Conservation (phyloP, 23 red algal species). For the Agarophyton chilense region DNA sequence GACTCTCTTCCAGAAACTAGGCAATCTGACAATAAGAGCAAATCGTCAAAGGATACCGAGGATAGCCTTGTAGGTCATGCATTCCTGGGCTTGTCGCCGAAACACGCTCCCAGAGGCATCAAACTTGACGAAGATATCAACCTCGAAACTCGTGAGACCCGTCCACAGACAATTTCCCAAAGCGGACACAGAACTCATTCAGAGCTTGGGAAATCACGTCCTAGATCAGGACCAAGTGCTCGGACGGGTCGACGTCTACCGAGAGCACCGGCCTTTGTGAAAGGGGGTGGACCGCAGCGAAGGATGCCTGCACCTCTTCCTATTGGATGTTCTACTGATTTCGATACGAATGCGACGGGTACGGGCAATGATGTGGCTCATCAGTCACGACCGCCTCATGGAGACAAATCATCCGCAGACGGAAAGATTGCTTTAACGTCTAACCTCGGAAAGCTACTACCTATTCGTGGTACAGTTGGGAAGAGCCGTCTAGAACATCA, state of each 20-base stretch:
- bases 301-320: slow-evolving; percentile 38
- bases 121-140: slow-evolving; percentile 44
- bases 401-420: background rate
- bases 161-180: background rate
- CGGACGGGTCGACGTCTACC: slow-evolving; percentile 40
- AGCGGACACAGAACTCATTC: background rate
- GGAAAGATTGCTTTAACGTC: background rate
- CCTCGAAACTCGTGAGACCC: slow-evolving; percentile 5
- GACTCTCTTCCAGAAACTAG: background rate
- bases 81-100: slow-evolving; percentile 39
- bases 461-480: background rate
- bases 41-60: background rate
- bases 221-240: background rate
- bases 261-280: slow-evolving; percentile 70
- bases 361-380: background rate
- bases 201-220: background rate
- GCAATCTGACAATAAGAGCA: background rate
- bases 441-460: background rate
- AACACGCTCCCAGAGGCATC: slow-evolving; percentile 33
- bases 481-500: background rate
- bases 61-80: slow-evolving; percentile 33
- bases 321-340: slow-evolving; percentile 16
- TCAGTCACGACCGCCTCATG: background rate
- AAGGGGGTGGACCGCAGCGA: slow-evolving; percentile 66
- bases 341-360: background rate